Evolutionary conservation across 345 rosid species (phyloP), one percentile per base, ranked within the genome.

Genomic region (Salix koriyanagi): DNA sequence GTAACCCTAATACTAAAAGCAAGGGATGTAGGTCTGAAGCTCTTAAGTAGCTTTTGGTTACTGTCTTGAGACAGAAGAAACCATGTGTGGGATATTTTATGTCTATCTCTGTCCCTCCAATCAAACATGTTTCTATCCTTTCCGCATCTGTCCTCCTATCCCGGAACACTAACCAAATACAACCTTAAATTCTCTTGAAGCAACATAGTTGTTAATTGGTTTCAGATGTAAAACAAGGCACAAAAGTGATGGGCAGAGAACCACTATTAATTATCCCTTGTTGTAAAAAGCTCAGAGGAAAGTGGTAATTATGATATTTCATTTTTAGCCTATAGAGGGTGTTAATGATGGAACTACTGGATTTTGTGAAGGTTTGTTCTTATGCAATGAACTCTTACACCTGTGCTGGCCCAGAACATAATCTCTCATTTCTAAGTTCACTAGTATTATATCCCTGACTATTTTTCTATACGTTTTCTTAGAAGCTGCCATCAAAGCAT

Each of bases 401-500:
- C 21, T 16, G 3, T 44, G 50, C 50, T 44, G 50, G 16, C 16
- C 50, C 50, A 50, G 54, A 50, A 14, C 54, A 16, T 14, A 50
- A 50, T n/a, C 13, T n/a, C 13, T 58, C 28, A n/a, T 58, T 58
- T 56, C 26, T 1, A 0, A 56, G 62, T 56, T 56, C 10, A 58
- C 28, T 58, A 23, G 28, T 1, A n/a, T 1, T n/a, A 58, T 58
- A 9, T 58, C 10, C 25, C 28, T 10, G 62, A 69, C 32, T 37
- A 13, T 19, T 32, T 42, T 65, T 10, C n/a, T 62, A 62, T 4
- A 18, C 18, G 52, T 12, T 76, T 78, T 79, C 25, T 65, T 67
- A 86, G 89, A 85, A 84, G 81, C 67, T 77, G 76, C 81, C 87
- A 39, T 74, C 79, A 32, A 87, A 83, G 83, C 67, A 75, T 69